phyloP scores from a whole-genome alignment of 306 rosid species.

The Malus domestica region DNA sequence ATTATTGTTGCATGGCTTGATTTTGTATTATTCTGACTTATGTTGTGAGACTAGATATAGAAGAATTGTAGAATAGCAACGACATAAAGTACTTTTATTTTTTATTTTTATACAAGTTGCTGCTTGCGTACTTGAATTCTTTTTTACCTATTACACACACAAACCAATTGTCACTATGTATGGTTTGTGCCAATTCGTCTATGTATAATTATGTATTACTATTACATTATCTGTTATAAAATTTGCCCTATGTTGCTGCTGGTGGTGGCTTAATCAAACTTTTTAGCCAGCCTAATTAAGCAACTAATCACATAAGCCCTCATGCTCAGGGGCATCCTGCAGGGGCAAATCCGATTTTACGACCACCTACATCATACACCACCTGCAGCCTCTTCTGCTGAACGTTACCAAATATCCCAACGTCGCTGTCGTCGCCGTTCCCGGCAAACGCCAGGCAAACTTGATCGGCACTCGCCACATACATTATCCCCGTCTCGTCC shows the following conservation, averaged over 20 bases:
- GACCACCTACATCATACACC: conserved; percentile 10
- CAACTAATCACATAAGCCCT: background rate
- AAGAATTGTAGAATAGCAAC: background rate
- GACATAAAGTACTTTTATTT: too few species aligned
- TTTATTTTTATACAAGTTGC: background rate
- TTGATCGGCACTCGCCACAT: background rate
- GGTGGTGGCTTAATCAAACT: background rate
- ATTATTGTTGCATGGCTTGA: too few species aligned
- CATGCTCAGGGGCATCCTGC: background rate
- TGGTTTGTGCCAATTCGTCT: background rate
- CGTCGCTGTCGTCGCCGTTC: background rate
- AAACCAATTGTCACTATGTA: background rate
- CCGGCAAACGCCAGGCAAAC: conserved; percentile 13
- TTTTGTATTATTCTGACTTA: too few species aligned
- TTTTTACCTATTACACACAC: background rate
- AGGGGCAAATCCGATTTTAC: conserved; percentile 16
- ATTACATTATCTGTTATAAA: background rate
- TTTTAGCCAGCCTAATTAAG: background rate
- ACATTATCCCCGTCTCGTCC: conserved; percentile 21
- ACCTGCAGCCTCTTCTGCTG: conserved; percentile 18
- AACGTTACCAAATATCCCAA: conserved; percentile 11
- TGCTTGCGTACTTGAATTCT: background rate
- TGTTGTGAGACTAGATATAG: too few species aligned
- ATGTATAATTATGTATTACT: background rate
- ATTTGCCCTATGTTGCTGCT: background rate